Evolutionary conservation across 768 basidiomycete genomes (phyloP), one percentile per base, ranked within the genome.

Genomic region (Gloeophyllum trabeum): DNA sequence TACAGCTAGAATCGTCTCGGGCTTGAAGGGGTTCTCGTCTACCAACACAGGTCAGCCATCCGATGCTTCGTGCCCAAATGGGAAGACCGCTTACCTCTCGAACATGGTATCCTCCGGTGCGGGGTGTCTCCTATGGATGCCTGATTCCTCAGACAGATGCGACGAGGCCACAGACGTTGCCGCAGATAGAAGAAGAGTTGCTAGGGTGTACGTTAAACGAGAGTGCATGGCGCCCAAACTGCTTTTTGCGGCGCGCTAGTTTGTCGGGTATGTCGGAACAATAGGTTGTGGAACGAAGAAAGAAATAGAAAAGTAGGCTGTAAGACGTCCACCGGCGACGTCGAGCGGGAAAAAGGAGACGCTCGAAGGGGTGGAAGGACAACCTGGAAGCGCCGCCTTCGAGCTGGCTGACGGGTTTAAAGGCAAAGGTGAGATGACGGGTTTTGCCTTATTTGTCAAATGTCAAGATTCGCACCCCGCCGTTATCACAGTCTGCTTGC

Each of bases 1-100:
- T 52, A 47, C 61, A 63, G 16, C 10, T 32, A n/a, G n/a, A n/a
- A n/a, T 50, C 50, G 19, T 35, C 52, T 10, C 56, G 52, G 13
- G 48, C 35, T 19, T 49, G 42, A 16, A 53, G 16, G 28, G 28
- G n/a, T n/a, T n/a, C n/a, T n/a, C 28, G 28, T 10, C 10, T 10
- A 14, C 36, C 16, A 6, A 24, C 18, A 23, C 40, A 24, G 30
- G 46, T 32, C 28, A 32, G 16, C 28, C 28, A 32, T n/a, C n/a
- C n/a, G n/a, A n/a, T n/a, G n/a, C n/a, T 32, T 32, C 10, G 28
- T 16, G 16, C 28, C 10, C 10, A 32, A 32, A 32, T 32, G 28
- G 28, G 16, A 32, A 32, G 10, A 32, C 10, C 28, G 16, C 28
- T 32, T 32, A 32, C 28, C 16, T 32, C 10, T 32, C 28, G 28